A percentile compares a stretch with the other conserved stretches of the same genome.
phyloP scores from a whole-genome alignment of 768 basidiomycete species.

The Rhodotorula paludigena region DNA sequence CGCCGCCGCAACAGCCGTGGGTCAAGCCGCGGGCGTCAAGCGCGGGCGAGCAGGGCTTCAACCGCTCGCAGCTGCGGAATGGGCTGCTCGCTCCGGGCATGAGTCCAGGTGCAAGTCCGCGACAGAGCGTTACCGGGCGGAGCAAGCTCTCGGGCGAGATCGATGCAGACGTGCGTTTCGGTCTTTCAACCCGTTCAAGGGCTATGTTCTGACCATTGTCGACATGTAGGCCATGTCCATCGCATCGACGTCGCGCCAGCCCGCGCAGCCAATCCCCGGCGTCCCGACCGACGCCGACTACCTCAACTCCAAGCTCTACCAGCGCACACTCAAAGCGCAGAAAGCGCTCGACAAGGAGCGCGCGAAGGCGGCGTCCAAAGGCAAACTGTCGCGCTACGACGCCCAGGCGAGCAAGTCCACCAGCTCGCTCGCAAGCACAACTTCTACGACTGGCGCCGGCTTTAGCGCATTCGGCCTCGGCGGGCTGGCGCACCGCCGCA shows the following conservation, averaged over 20 bases:
- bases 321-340: slow-evolving; percentile 38
- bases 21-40: slow-evolving; percentile 19
- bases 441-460: neutral
- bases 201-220: no score
- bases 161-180: slow-evolving; percentile 14
- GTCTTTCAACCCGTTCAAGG: no score
- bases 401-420: slow-evolving; percentile 19
- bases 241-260: slow-evolving; percentile 3
- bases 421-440: slow-evolving; percentile 2
- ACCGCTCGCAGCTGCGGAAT: slow-evolving; percentile 19
- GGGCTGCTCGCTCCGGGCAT: slow-evolving; percentile 7
- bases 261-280: neutral
- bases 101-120: neutral
- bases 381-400: slow-evolving; percentile 32
- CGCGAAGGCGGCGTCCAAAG: slow-evolving; percentile 29
- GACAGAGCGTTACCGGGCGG: slow-evolving; percentile 3
- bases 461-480: neutral
- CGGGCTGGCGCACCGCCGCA: neutral
- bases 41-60: slow-evolving; percentile 3
- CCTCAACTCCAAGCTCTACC: slow-evolving; percentile 34
- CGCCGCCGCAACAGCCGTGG: slow-evolving; percentile 15
- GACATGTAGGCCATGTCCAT: slow-evolving; percentile 5
- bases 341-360: slow-evolving; percentile 38
- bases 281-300: slow-evolving; percentile 34
- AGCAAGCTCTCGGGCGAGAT: slow-evolving; percentile 39